A percentile compares a stretch with the other conserved stretches of the same genome.
These are phyloP conservation scores for Rhododendron ferrugineum DNA, from an alignment of 148 eudicot species.

Conservation along the genomic window DNA sequence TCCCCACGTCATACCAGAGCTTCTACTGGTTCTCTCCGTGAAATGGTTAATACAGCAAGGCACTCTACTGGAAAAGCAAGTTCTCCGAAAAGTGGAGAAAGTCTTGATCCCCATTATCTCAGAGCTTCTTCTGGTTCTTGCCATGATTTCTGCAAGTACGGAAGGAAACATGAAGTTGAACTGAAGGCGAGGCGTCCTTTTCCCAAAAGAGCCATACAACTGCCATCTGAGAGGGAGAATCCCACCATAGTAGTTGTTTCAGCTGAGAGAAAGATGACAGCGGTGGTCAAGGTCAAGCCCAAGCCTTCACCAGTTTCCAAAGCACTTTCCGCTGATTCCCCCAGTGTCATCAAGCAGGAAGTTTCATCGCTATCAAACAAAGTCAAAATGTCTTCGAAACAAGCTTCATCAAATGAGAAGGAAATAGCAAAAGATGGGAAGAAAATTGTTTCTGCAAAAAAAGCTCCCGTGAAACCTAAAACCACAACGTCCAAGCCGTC, in stretches of 20 bases:
- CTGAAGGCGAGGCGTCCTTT: conserved; percentile 31
- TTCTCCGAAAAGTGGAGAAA: conserved; percentile 22
- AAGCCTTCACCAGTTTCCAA: conserved; percentile 21
- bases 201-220: conserved; percentile 29
- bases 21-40: conserved; percentile 38
- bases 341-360: conserved; percentile 22
- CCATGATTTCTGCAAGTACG: conserved; percentile 77
- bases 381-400: conserved; percentile 11
- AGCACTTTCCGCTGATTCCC: conserved; percentile 16
- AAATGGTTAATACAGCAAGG: conserved; percentile 18
- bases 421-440: conserved; percentile 14
- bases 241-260: conserved; percentile 10
- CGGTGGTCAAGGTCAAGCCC: conserved; percentile 18
- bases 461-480: conserved; percentile 14
- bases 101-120: conserved; percentile 56
- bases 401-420: conserved; percentile 20
- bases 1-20: conserved; percentile 34
- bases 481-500: conserved; percentile 18
- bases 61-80: conserved; percentile 28
- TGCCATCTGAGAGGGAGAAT: conserved; percentile 20
- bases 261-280: not conserved
- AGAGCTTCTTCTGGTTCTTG: conserved; percentile 91
- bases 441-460: conserved; percentile 16
- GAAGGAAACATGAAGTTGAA: conserved; percentile 39
- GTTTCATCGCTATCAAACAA: conserved; percentile 25